Percentiles rank a stretch among this genome's conserved stretches.
Conservation (phyloP, 805 yeast genomes). For the Pichia scutulata region DNA sequence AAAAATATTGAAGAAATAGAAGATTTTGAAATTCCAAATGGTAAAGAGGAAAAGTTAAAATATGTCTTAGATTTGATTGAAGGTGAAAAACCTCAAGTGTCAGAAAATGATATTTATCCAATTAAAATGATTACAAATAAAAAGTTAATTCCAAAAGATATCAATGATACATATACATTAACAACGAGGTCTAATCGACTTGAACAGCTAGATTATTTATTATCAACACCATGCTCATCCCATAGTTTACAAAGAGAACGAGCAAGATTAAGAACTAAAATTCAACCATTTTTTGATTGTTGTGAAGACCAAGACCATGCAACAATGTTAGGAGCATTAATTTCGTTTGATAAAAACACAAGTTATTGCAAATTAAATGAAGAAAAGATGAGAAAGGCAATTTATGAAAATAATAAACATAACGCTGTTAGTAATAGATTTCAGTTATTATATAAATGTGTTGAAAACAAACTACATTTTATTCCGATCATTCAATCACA, state of each 20-base stretch:
- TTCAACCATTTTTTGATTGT: conserved; percentile 40
- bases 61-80: conserved; percentile 19
- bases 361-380: conserved; percentile 24
- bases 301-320: conserved; percentile 39
- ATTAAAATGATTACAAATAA: conserved; percentile 14
- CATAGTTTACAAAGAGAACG: conserved; percentile 33
- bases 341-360: conserved; percentile 19
- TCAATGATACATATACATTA: conserved; percentile 23
- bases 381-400: conserved; percentile 17
- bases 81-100: conserved; percentile 10
- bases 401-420: background rate
- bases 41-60: conserved; percentile 14
- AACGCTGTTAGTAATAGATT: conserved; percentile 3
- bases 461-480: conserved; percentile 39
- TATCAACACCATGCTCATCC: conserved; percentile 30
- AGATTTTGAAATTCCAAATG: conserved; percentile 14
- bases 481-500: conserved; percentile 47
- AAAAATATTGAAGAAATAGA: background rate
- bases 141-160: conserved; percentile 17
- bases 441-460: conserved; percentile 23
- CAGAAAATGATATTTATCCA: conserved; percentile 20
- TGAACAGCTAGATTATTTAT: conserved; percentile 20
- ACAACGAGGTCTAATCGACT: conserved; percentile 22
- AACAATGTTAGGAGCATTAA: conserved; percentile 16
- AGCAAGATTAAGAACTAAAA: conserved; percentile 31